Conservation (phyloP, 768 basidiomycete genomes). For the Gelatoporia subvermispora region DNA sequence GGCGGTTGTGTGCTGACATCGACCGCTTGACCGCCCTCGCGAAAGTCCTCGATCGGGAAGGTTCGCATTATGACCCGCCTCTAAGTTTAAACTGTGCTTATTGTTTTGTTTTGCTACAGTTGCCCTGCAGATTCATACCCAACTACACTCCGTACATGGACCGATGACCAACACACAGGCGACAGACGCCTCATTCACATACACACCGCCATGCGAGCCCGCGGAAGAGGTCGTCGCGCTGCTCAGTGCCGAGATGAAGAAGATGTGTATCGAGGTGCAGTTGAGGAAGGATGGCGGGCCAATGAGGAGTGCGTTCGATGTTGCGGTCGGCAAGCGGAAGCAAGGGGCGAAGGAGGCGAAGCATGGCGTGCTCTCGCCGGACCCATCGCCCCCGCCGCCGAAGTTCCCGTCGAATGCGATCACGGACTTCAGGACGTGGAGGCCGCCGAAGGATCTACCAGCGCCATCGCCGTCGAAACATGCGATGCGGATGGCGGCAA, state of each 20-base stretch:
- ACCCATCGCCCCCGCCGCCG: conserved; percentile 5
- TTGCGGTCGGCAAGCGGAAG: conserved; percentile 9
- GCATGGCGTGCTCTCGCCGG: conserved; percentile 4
- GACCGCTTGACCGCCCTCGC: conserved; percentile 38
- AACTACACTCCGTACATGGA: conserved; percentile 48
- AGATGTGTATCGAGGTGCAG: conserved; percentile 59
- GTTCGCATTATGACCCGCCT: conserved; percentile 25
- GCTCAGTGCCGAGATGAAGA: conserved; percentile 56
- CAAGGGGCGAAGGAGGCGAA: not conserved
- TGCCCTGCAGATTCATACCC: conserved; percentile 46
- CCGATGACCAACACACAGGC: conserved; percentile 17
- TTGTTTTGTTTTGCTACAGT: conserved; percentile 29
- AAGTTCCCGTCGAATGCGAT: too few species aligned
- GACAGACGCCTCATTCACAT: conserved; percentile 30
- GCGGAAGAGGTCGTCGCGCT: conserved; percentile 33
- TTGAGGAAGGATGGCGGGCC: conserved; percentile 53
- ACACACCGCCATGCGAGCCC: conserved; percentile 26
- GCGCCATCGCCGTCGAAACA: too few species aligned
- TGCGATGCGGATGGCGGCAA: too few species aligned
- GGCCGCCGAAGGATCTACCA: too few species aligned
- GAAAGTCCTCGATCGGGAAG: conserved; percentile 49
- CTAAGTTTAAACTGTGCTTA: not conserved
- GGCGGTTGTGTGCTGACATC: conserved; percentile 25
- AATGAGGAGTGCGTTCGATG: conserved; percentile 32
- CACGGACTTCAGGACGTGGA: too few species aligned